Evolutionary conservation across 805 yeast species (phyloP).

Genomic region (Candida pseudoglaebosa): DNA sequence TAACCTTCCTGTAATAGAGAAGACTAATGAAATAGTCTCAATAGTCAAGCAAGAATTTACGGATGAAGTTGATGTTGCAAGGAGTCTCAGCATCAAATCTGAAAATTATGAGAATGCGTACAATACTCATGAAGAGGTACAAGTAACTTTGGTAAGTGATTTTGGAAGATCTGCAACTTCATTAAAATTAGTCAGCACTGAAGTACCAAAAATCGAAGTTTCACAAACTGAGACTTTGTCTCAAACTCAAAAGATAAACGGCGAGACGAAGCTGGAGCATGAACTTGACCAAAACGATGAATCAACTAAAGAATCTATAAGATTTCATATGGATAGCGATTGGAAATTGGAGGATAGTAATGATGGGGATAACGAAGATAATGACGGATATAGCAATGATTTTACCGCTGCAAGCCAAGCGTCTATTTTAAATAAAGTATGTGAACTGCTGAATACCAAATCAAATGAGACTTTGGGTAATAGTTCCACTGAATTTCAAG

Average conservation of each 20-base stretch:
- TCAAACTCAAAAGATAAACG: conserved; percentile 2
- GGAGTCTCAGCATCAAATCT: background rate
- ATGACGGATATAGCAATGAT: conserved; percentile 26
- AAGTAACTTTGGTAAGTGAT: conserved; percentile 3
- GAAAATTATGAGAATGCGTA: background rate
- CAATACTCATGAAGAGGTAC: background rate
- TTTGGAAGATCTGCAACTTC: conserved; percentile 2
- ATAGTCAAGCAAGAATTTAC: background rate
- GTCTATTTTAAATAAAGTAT: background rate
- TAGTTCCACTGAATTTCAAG: conserved; percentile 13
- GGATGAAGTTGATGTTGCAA: background rate
- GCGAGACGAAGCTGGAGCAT: conserved; percentile 1
- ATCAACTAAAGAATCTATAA: conserved; percentile 19
- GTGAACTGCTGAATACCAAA: background rate
- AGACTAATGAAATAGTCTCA: background rate
- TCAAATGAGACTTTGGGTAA: conserved; percentile 5
- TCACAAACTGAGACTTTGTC: background rate
- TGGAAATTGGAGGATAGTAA: conserved; percentile 38
- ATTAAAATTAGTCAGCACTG: conserved; percentile 2
- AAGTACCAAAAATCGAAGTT: background rate
- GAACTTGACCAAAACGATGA: conserved; percentile 3
- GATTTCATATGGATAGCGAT: conserved; percentile 30
- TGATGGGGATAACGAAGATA: conserved; percentile 38
- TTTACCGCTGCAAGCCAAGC: conserved; percentile 9
- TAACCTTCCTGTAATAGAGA: background rate